phyloP scores from a whole-genome alignment of 2,329 filamentous ascomycete genomes.

The Xylariomycetidae sp. region DNA sequence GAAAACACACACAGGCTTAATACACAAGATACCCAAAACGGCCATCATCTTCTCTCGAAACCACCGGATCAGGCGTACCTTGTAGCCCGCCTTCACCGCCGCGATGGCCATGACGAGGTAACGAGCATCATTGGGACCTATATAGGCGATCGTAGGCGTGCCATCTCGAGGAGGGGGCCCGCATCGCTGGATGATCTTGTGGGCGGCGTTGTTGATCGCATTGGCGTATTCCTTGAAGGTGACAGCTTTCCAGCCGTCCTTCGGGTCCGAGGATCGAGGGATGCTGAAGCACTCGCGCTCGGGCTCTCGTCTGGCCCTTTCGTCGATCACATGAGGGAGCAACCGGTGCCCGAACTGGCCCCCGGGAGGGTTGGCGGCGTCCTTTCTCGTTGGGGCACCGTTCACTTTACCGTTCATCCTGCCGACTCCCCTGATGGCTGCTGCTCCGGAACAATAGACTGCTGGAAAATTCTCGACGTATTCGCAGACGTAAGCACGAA shows the following conservation, averaged over 20 bases:
- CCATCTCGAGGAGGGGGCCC: conserved; percentile 18
- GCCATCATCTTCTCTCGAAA: neutral
- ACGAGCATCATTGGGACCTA: conserved; percentile 34
- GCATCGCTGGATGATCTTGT: conserved; percentile 24
- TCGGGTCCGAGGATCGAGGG: conserved; percentile 30
- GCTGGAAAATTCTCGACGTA: too few species aligned
- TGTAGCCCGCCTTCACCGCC: conserved; percentile 25
- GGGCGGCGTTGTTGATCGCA: conserved; percentile 35
- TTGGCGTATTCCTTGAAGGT: conserved; percentile 34
- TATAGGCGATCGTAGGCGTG: conserved; percentile 39
- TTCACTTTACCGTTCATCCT: too few species aligned
- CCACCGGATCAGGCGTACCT: conserved; percentile 20
- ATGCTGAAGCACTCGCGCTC: conserved; percentile 29
- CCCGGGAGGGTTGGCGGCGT: too few species aligned
- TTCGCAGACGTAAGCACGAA: too few species aligned
- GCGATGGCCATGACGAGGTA: conserved; percentile 20
- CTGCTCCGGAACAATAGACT: too few species aligned
- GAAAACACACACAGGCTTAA: neutral
- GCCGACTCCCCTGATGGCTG: too few species aligned
- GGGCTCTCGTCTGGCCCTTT: conserved; percentile 30
- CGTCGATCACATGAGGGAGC: conserved; percentile 34
- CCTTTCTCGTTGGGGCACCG: too few species aligned
- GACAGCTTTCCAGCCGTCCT: conserved; percentile 35
- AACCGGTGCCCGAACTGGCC: conserved; percentile 23
- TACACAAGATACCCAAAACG: too few species aligned